Conservation (phyloP, 257 asterid species). For the Solanum habrochaites region DNA sequence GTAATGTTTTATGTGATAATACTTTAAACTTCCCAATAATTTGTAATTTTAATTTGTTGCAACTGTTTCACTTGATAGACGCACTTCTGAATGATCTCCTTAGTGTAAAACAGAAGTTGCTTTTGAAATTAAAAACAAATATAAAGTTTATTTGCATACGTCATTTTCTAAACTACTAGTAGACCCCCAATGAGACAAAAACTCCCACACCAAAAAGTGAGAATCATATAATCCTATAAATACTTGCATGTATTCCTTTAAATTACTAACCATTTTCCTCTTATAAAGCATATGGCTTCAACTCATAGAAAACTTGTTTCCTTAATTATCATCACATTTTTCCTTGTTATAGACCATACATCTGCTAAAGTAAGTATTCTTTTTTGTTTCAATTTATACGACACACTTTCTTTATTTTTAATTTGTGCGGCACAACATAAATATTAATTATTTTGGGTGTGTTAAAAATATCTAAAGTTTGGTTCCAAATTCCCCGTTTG, state of each 20-base stretch:
- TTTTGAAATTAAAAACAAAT: not conserved
- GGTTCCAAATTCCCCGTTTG: not conserved
- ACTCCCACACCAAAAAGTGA: not conserved
- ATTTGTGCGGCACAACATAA: too few species aligned
- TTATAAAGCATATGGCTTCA: not conserved
- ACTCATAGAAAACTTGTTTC: not conserved
- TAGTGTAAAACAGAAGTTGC: not conserved
- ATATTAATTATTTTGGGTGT: too few species aligned
- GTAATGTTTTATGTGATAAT: too few species aligned
- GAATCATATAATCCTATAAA: not conserved
- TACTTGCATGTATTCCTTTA: not conserved
- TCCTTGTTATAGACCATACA: slow-evolving; percentile 9
- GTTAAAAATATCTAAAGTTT: too few species aligned
- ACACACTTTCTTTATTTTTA: too few species aligned
- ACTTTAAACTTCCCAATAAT: too few species aligned
- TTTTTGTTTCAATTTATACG: not conserved
- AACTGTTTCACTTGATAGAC: not conserved
- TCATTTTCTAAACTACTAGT: not conserved
- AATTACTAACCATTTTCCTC: not conserved
- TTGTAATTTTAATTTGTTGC: not conserved
- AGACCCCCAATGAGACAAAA: not conserved
- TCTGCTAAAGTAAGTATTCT: slow-evolving; percentile 22
- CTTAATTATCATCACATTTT: slow-evolving; percentile 5
- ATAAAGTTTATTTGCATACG: not conserved
- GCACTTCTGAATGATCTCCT: not conserved